Percentiles rank a stretch among this genome's conserved stretches.
Conservation (phyloP, 768 basidiomycete species). For the Fistulinella prunicolor region DNA sequence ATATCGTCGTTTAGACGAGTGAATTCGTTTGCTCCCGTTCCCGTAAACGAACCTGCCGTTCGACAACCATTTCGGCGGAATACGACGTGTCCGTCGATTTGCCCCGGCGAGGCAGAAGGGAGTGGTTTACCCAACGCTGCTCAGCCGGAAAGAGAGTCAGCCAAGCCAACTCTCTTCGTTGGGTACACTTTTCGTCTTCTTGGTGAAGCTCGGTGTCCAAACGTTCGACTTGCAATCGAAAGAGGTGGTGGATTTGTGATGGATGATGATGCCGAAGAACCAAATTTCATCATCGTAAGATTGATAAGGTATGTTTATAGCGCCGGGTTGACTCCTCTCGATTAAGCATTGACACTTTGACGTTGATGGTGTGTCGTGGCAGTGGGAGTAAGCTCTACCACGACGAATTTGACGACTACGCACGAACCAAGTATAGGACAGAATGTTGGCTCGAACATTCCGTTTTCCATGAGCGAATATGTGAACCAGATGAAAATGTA, state of each 20-base stretch:
- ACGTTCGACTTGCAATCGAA: constrained; percentile 60
- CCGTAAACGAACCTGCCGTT: constrained; percentile 21
- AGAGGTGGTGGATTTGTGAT: constrained; percentile 52
- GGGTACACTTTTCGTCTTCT: constrained; percentile 57
- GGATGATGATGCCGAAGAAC: constrained; percentile 44
- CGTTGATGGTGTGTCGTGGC: neutral
- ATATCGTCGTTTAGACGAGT: constrained; percentile 60
- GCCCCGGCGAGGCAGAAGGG: constrained; percentile 18
- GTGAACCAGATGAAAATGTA: constrained; percentile 62
- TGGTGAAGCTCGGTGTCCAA: constrained; percentile 62
- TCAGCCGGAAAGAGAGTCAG: constrained; percentile 1
- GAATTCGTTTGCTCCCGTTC: constrained; percentile 58
- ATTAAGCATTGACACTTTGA: neutral
- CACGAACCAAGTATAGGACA: constrained; percentile 66
- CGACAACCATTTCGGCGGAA: constrained; percentile 49
- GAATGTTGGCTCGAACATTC: constrained; percentile 95
- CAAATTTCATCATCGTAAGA: constrained; percentile 67
- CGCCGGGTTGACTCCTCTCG: neutral
- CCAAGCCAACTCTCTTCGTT: constrained; percentile 41
- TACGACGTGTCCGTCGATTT: constrained; percentile 23
- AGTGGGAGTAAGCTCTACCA: constrained; percentile 71
- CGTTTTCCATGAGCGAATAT: constrained; percentile 71
- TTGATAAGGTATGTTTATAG: constrained; percentile 57
- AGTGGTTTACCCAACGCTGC: constrained; percentile 4
- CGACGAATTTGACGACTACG: constrained; percentile 47